A percentile compares a stretch with the other conserved stretches of the same genome.
These are phyloP conservation scores for Skeletonema costatum DNA, from an alignment of 108 stramenopile genomes.

Conservation along the genomic window DNA sequence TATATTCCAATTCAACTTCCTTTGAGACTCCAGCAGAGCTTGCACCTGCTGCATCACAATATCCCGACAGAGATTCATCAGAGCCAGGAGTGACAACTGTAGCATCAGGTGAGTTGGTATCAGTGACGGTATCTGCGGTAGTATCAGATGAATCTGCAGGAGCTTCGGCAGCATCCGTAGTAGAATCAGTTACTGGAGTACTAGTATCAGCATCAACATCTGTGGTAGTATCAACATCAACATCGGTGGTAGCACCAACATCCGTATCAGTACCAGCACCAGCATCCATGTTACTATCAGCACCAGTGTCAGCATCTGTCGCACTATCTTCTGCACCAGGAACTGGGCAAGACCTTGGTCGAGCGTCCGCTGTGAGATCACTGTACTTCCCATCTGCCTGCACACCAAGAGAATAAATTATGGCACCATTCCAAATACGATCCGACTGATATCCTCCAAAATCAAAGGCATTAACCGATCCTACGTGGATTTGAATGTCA, in stretches of 20 bases:
- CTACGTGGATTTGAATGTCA: conserved; percentile 27
- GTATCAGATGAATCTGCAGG: not conserved
- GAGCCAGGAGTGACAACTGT: not conserved
- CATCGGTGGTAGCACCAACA: not conserved
- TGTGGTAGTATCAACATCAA: not conserved
- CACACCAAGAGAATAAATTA: conserved; percentile 36
- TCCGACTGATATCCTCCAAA: conserved; percentile 17
- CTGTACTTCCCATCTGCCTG: conserved; percentile 23
- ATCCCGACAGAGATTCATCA: not conserved
- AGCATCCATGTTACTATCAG: not conserved
- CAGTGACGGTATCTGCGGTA: too few relatives aligned
- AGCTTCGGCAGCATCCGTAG: not conserved
- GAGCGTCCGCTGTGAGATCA: conserved; percentile 8
- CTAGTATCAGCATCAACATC: not conserved
- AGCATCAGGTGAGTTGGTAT: too few relatives aligned
- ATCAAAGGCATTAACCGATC: conserved; percentile 27
- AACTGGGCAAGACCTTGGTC: conserved; percentile 20
- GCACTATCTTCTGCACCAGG: not conserved
- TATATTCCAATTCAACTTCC: not conserved
- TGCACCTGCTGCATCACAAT: not conserved
- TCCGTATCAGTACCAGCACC: not conserved
- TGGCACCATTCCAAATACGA: conserved; percentile 46
- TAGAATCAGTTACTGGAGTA: not conserved
- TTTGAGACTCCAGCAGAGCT: not conserved
- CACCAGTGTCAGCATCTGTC: not conserved